Conservation (phyloP, 768 basidiomycete genomes). For the Ramaria sp. region DNA sequence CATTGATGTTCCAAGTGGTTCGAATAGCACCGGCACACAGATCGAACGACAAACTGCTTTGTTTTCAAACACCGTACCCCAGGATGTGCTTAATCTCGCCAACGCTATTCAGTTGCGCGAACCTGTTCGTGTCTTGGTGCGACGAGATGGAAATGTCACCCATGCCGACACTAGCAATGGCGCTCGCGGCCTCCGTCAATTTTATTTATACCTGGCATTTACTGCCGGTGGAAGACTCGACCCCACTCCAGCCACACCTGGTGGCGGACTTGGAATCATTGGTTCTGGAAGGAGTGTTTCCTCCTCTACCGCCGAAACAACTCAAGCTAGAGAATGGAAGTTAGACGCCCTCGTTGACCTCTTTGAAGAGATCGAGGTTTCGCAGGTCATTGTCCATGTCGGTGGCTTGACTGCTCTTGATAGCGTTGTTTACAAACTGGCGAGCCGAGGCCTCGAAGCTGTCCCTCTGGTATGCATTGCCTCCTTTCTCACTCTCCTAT, state of each 20-base stretch:
- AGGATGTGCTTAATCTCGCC: constrained; percentile 94
- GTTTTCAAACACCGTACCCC: constrained; percentile 98
- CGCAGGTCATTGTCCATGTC: constrained; percentile 78
- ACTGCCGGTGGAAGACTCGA: constrained; percentile 74
- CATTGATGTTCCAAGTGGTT: constrained; percentile 26
- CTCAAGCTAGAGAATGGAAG: constrained; percentile 89
- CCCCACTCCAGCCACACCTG: constrained; percentile 28
- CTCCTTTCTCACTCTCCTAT: not conserved
- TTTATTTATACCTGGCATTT: constrained; percentile 92
- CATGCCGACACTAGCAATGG: constrained; percentile 60
- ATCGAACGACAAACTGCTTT: constrained; percentile 84
- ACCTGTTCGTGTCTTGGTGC: constrained; percentile 94
- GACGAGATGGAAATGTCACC: constrained; percentile 76
- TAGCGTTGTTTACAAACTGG: constrained; percentile 82
- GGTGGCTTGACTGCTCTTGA: constrained; percentile 82
- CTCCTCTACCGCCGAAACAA: constrained; percentile 62
- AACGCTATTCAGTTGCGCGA: constrained; percentile 88
- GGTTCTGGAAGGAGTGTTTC: constrained; percentile 74
- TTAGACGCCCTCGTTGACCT: constrained; percentile 84
- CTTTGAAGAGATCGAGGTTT: constrained; percentile 76
- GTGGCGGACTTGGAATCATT: constrained; percentile 75
- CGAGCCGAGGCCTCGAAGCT: constrained; percentile 76
- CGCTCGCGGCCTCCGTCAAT: constrained; percentile 82
- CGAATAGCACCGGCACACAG: constrained; percentile 18
- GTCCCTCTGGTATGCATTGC: constrained; percentile 66